These are phyloP conservation scores for Starmerella roubikii DNA, from an alignment of 805 yeast genomes.

Conservation along the genomic window DNA sequence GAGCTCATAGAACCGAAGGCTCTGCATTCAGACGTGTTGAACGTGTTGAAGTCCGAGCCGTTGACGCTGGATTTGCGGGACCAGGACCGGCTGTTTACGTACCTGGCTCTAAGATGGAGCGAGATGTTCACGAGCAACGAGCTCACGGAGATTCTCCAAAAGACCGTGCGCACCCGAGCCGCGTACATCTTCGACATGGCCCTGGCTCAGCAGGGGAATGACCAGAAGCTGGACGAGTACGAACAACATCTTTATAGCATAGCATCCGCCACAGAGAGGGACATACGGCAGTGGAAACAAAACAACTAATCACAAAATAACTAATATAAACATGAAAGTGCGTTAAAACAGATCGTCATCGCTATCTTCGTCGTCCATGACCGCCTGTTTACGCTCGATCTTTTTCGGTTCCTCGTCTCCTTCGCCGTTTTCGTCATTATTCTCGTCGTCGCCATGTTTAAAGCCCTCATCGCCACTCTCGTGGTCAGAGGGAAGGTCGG, in stretches of 20 bases:
- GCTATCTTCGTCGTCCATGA: conserved; percentile 13
- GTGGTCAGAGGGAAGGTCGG: conserved; percentile 22
- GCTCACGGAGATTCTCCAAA: conserved; percentile 35
- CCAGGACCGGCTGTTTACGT: conserved; percentile 53
- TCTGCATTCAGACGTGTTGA: conserved; percentile 49
- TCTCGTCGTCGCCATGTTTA: conserved; percentile 21
- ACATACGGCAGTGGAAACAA: conserved; percentile 32
- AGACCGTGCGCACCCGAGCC: conserved; percentile 51
- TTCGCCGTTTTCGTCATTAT: background rate
- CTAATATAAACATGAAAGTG: too few relatives aligned
- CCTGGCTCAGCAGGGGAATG: conserved; percentile 31
- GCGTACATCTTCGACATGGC: conserved; percentile 63
- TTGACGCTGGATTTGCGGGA: conserved; percentile 51
- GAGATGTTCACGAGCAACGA: conserved; percentile 52
- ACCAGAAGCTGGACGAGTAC: conserved; percentile 34
- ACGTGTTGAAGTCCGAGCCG: conserved; percentile 70
- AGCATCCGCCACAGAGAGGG: conserved; percentile 26
- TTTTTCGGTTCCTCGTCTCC: conserved; percentile 1
- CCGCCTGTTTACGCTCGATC: conserved; percentile 5
- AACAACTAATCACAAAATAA: conserved; percentile 1
- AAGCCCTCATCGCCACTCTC: conserved; percentile 13
- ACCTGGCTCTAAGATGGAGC: conserved; percentile 66
- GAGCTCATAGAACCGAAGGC: conserved; percentile 61
- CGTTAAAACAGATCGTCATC: conserved; percentile 19
- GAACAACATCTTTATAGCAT: conserved; percentile 20